phyloP scores from a whole-genome alignment of 371 early-diverging fungal genomes.

The Mucor indicus region DNA sequence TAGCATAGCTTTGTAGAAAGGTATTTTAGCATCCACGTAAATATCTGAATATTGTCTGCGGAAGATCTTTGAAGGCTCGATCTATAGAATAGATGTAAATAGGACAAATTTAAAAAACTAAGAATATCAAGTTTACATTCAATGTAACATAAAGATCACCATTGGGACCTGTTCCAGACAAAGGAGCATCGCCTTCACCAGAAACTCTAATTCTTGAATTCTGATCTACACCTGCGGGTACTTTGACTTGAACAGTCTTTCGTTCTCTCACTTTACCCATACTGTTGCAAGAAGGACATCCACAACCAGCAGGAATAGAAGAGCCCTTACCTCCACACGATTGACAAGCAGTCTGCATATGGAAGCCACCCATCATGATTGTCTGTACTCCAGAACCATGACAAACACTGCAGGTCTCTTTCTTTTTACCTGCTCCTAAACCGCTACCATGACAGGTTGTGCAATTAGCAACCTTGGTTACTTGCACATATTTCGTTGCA shows the following conservation, averaged over 20 bases:
- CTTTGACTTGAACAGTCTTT: conserved; percentile 64
- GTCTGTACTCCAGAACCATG: conserved; percentile 78
- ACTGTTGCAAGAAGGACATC: conserved; percentile 78
- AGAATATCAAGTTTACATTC: conserved; percentile 16
- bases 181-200: conserved; percentile 78
- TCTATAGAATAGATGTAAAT: conserved; percentile 5
- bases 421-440: conserved; percentile 67
- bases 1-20: conserved; percentile 80
- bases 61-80: conserved; percentile 66
- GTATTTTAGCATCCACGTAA: conserved; percentile 66
- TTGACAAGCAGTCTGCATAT: conserved; percentile 74
- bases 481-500: conserved; percentile 54
- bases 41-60: conserved; percentile 78
- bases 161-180: conserved; percentile 61
- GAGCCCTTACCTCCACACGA: conserved; percentile 81
- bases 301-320: conserved; percentile 51
- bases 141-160: conserved; percentile 83
- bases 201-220: conserved; percentile 59
- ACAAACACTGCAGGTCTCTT: conserved; percentile 66
- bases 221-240: conserved; percentile 72
- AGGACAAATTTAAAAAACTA: not conserved
- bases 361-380: conserved; percentile 71
- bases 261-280: conserved; percentile 69
- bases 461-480: conserved; percentile 67
- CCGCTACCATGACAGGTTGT: conserved; percentile 78